phyloP scores from a whole-genome alignment of 169 alveolate genomes.

The Plasmodium billcollinsi region DNA sequence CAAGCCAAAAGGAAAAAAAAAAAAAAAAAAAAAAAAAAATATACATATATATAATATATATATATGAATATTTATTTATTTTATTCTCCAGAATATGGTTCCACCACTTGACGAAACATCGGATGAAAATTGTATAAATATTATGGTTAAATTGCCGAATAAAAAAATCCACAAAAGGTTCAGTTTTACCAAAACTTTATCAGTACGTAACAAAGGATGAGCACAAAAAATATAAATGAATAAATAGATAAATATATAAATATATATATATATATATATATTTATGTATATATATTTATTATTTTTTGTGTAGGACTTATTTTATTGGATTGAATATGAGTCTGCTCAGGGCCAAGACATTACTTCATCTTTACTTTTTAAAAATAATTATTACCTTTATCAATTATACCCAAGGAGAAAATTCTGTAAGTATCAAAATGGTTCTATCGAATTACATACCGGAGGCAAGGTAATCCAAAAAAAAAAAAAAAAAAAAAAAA shows the following conservation, averaged over 20 bases:
- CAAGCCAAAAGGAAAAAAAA: not conserved
- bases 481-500: no score
- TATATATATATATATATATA: not conserved
- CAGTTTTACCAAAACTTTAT: slow-evolving; percentile 24
- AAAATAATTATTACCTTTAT: slow-evolving; percentile 28
- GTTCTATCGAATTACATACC: slow-evolving; percentile 48
- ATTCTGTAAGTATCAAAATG: slow-evolving; percentile 62
- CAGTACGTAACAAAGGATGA: slow-evolving; percentile 14
- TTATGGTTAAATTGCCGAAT: slow-evolving; percentile 52
- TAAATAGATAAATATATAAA: not conserved
- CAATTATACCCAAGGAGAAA: slow-evolving; percentile 67
- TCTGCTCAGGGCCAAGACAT: slow-evolving; percentile 13
- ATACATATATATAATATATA: not conserved
- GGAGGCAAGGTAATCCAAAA: slow-evolving; percentile 57
- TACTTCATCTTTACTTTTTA: slow-evolving; percentile 30
- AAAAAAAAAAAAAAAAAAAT: not conserved
- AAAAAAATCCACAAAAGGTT: slow-evolving; percentile 46
- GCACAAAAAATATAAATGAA: not conserved
- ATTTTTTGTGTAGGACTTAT: slow-evolving; percentile 33
- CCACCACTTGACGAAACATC: slow-evolving; percentile 33
- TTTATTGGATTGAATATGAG: slow-evolving; percentile 69
- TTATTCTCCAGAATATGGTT: slow-evolving; percentile 43
- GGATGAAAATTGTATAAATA: slow-evolving; percentile 33
- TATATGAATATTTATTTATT: not conserved
- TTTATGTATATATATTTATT: not conserved